Conservation (phyloP, 2,329 filamentous ascomycete genomes). For the Talaromyces sp. region DNA sequence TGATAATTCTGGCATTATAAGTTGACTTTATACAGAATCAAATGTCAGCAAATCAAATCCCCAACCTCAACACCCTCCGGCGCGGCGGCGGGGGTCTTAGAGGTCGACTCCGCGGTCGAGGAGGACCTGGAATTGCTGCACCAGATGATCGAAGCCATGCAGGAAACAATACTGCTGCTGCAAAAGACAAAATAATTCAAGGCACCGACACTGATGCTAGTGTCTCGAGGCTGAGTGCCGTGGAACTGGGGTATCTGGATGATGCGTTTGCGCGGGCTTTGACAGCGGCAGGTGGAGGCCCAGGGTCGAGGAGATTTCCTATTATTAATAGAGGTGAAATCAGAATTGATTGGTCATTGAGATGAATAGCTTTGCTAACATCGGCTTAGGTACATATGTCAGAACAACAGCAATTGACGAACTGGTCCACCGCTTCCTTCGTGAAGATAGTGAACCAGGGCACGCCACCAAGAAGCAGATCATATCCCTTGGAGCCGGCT, state of each 20-base stretch:
- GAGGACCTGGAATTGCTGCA: constrained; percentile 26
- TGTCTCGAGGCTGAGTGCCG: constrained; percentile 82
- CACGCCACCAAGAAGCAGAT: constrained; percentile 59
- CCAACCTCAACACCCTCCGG: constrained; percentile 68
- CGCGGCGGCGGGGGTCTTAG: constrained; percentile 49
- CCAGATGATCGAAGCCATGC: constrained; percentile 27
- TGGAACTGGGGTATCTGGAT: constrained; percentile 76
- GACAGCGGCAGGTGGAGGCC: constrained; percentile 44
- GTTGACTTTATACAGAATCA: background rate
- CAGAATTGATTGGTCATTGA: background rate
- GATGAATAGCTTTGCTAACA: background rate
- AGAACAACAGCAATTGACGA: constrained; percentile 78
- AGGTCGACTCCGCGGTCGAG: constrained; percentile 48
- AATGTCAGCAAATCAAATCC: constrained; percentile 73
- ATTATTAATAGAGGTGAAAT: constrained; percentile 83
- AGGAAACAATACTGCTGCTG: constrained; percentile 26
- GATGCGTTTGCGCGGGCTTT: constrained; percentile 76
- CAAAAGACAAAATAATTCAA: constrained; percentile 73
- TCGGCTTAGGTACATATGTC: constrained; percentile 74
- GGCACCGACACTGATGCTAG: constrained; percentile 90
- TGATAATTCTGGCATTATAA: background rate
- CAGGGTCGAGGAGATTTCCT: constrained; percentile 65
- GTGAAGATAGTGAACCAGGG: constrained; percentile 26
- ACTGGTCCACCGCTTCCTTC: constrained; percentile 70
- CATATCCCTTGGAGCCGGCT: constrained; percentile 87